Evolutionary conservation across 352 stramenopile genomes (phyloP), one percentile per base, ranked within the genome.

Genomic region (Globisporangium yorkense): DNA sequence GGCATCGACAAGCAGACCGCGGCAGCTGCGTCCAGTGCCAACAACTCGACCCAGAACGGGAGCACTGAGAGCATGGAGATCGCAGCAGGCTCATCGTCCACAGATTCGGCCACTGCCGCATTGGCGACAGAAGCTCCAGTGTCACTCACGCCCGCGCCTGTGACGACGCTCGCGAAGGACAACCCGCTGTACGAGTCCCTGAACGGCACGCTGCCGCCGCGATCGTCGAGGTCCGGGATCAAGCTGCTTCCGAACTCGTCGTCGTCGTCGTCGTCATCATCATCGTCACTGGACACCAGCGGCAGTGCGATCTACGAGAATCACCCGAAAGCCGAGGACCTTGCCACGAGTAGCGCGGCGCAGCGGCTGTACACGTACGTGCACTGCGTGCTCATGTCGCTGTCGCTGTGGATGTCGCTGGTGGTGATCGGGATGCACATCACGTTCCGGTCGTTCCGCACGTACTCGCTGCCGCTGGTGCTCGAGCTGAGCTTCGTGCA

Each of bases 391-490:
- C 68, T 89, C 33, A 88, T 89, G 80, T 80, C 78, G 54, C 54
- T 89, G 41, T 89, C 80, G 55, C 55, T 89, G 33, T 89, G 80
- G 80, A 80, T 88, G 65, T 88, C 77, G 37, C 75, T 89, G 20
- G 75, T 89, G 18, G 77, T 89, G 31, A 82, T 89, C 52, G 78
- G 71, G 48, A 86, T 89, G 75, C 77, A 89, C 66, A 65, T 85
- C 24, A 85, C 72, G 37, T 89, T 89, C 67, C 72, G 68, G 21
- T 85, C 77, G 47, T 89, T 89, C 57, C 80, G 80, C 24, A 89
- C 76, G 29, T 89, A 89, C 57, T 88, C 80, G 37, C 68, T 84
- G 35, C 75, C 80, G 44, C 79, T 88, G 33, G 77, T 89, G 50
- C 55, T 89, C 46, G 77, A 88, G 59, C 60, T 89, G 37, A 87